These are phyloP conservation scores for Ophiostoma sp. DNA, from an alignment of 2,329 filamentous ascomycete species.

Conservation along the genomic window DNA sequence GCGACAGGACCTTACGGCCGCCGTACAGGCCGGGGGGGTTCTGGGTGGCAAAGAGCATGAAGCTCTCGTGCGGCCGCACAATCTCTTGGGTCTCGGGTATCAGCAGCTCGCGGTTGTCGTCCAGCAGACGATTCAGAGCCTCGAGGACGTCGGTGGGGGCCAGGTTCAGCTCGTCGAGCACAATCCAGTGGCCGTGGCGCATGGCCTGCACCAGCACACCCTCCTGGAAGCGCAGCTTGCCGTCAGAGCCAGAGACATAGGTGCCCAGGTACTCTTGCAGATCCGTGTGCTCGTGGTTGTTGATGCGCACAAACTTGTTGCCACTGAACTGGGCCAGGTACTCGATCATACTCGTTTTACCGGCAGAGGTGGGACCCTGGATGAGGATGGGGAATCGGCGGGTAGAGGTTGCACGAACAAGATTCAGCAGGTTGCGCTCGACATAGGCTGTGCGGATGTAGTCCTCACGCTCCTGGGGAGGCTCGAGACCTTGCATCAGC, in stretches of 20 bases:
- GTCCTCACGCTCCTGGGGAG: conserved; percentile 67
- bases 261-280: conserved; percentile 95
- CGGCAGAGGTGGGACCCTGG: conserved; percentile 92
- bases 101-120: conserved; percentile 92
- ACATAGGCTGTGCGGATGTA: conserved; percentile 98
- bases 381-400: conserved; percentile 88
- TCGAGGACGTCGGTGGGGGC: conserved; percentile 96
- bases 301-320: conserved; percentile 96
- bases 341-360: conserved; percentile 99
- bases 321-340: conserved; percentile 95
- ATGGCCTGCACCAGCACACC: conserved; percentile 89
- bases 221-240: conserved; percentile 85
- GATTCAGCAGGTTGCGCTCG: conserved; percentile 86
- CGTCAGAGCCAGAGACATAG: conserved; percentile 80
- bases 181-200: conserved; percentile 92
- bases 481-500: conserved; percentile 69
- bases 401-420: conserved; percentile 90
- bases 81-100: conserved; percentile 96
- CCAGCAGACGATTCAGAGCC: conserved; percentile 87
- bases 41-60: conserved; percentile 97
- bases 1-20: conserved; percentile 84
- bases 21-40: conserved; percentile 95
- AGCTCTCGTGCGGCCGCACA: conserved; percentile 85
- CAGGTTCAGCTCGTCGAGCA: conserved; percentile 93
- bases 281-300: conserved; percentile 98